phyloP scores from a whole-genome alignment of 2,329 filamentous ascomycete genomes.

The Alternaria metachromatica region DNA sequence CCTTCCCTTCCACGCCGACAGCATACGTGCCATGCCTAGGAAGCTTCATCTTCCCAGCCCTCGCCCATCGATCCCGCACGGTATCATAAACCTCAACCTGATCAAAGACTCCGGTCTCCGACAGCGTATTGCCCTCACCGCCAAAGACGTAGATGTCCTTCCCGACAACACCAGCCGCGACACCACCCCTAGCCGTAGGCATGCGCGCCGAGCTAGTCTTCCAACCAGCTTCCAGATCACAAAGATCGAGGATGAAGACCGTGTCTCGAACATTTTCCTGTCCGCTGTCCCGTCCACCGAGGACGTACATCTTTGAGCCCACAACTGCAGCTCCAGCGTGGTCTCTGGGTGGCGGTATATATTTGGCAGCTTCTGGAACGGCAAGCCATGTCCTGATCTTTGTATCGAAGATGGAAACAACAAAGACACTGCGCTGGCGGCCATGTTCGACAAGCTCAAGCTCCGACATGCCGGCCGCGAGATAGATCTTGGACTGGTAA shows the following conservation, averaged over 20 bases:
- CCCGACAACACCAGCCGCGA: slow-evolving; percentile 26
- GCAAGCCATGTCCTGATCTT: slow-evolving; percentile 13
- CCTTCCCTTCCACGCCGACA: slow-evolving; percentile 22
- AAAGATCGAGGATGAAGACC: slow-evolving; percentile 33
- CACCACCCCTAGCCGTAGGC: slow-evolving; percentile 33
- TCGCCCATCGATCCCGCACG: slow-evolving; percentile 23
- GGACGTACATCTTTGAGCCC: slow-evolving; percentile 29
- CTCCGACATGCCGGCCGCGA: slow-evolving; percentile 29
- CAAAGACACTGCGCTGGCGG: slow-evolving; percentile 12
- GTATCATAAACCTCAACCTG: slow-evolving; percentile 32
- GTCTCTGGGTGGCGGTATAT: slow-evolving; percentile 29
- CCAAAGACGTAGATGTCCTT: slow-evolving; percentile 36
- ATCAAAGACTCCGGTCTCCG: slow-evolving; percentile 25
- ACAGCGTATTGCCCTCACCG: slow-evolving; percentile 29
- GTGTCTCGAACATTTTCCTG: slow-evolving; percentile 24
- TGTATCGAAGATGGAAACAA: slow-evolving; percentile 28
- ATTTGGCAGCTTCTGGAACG: slow-evolving; percentile 11
- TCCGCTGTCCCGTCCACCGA: slow-evolving; percentile 28
- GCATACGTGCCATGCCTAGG: slow-evolving; percentile 36
- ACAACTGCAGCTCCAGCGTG: slow-evolving; percentile 36
- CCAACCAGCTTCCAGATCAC: slow-evolving; percentile 29
- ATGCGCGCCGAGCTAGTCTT: slow-evolving; percentile 19
- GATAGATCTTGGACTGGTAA: slow-evolving; percentile 19
- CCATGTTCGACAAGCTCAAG: slow-evolving; percentile 11
- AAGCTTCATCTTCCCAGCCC: slow-evolving; percentile 22